These are phyloP conservation scores for Claviceps sp. DNA, from an alignment of 2,329 filamentous ascomycete species.

Conservation along the genomic window DNA sequence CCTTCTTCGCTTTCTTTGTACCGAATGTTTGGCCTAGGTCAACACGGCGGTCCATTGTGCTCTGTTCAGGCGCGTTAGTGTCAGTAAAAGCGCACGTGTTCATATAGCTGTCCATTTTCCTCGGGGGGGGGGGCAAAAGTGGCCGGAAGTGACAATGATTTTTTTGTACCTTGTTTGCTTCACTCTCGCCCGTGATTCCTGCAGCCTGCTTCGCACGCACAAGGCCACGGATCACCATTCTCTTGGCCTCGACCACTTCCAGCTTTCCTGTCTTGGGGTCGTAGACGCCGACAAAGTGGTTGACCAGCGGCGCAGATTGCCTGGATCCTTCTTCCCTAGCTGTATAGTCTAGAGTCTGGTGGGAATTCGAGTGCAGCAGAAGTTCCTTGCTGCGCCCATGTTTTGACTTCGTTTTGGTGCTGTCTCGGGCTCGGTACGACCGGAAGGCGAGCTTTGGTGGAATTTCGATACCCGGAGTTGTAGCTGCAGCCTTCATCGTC, in stretches of 20 bases:
- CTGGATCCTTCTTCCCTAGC: slow-evolving; percentile 32
- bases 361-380: slow-evolving; percentile 42
- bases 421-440: slow-evolving; percentile 31
- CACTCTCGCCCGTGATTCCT: slow-evolving; percentile 26
- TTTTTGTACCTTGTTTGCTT: slow-evolving; percentile 14
- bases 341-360: slow-evolving; percentile 46
- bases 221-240: slow-evolving; percentile 45
- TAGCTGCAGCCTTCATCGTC: slow-evolving; percentile 14
- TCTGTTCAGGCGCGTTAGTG: slow-evolving; percentile 26
- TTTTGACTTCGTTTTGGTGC: slow-evolving; percentile 21
- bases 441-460: slow-evolving; percentile 28
- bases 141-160: not conserved
- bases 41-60: slow-evolving; percentile 47
- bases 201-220: slow-evolving; percentile 42
- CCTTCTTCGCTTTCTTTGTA: slow-evolving; percentile 76
- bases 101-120: not conserved
- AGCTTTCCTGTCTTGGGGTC: slow-evolving; percentile 46
- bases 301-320: slow-evolving; percentile 28
- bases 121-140: not conserved
- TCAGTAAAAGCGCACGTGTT: not conserved
- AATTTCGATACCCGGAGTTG: slow-evolving; percentile 23
- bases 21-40: slow-evolving; percentile 68
- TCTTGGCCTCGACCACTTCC: slow-evolving; percentile 49
- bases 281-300: slow-evolving; percentile 52
- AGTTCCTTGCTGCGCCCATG: slow-evolving; percentile 32